Conservation (phyloP, 176 grass and related monocot genomes). For the sorghum (Sorghum bicolor) region DNA sequence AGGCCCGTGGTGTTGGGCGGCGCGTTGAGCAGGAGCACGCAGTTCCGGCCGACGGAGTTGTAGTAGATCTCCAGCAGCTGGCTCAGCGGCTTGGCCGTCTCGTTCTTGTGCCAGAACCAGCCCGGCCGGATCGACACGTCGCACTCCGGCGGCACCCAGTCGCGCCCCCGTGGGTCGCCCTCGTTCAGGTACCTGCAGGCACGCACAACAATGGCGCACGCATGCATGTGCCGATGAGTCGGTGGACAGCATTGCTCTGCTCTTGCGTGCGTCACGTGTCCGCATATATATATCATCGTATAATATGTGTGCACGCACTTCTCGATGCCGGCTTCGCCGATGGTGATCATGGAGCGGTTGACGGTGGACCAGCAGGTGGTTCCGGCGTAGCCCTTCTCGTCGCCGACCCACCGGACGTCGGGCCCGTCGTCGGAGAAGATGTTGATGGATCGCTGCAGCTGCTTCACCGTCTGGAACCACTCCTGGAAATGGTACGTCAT, state of each 20-base stretch:
- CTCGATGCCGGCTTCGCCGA: slow-evolving; percentile 66
- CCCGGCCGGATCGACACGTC: slow-evolving; percentile 89
- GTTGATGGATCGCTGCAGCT: slow-evolving; percentile 84
- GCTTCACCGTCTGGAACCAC: slow-evolving; percentile 83
- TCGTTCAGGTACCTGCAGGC: slow-evolving; percentile 68
- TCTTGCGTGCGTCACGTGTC: no score
- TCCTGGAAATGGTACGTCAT: slow-evolving; percentile 94
- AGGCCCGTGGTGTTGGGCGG: slow-evolving; percentile 80
- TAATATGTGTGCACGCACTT: slow-evolving; percentile 25
- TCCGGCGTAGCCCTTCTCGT: slow-evolving; percentile 79
- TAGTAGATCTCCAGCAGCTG: slow-evolving; percentile 84
- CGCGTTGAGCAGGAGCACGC: slow-evolving; percentile 92
- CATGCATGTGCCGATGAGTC: no score
- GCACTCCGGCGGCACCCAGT: slow-evolving; percentile 96
- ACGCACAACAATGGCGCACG: neutral
- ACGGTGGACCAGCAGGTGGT: slow-evolving; percentile 83
- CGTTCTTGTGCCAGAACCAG: slow-evolving; percentile 97
- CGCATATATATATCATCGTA: neutral
- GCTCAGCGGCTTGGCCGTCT: slow-evolving; percentile 73
- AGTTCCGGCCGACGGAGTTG: slow-evolving; percentile 87
- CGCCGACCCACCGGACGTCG: slow-evolving; percentile 89
- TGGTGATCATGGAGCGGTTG: slow-evolving; percentile 72
- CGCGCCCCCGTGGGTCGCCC: slow-evolving; percentile 58
- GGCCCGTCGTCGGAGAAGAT: slow-evolving; percentile 96
- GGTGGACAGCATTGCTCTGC: neutral